Conservation (phyloP, 139 green algal genomes). For the Chlamydomonas schloesseri region DNA sequence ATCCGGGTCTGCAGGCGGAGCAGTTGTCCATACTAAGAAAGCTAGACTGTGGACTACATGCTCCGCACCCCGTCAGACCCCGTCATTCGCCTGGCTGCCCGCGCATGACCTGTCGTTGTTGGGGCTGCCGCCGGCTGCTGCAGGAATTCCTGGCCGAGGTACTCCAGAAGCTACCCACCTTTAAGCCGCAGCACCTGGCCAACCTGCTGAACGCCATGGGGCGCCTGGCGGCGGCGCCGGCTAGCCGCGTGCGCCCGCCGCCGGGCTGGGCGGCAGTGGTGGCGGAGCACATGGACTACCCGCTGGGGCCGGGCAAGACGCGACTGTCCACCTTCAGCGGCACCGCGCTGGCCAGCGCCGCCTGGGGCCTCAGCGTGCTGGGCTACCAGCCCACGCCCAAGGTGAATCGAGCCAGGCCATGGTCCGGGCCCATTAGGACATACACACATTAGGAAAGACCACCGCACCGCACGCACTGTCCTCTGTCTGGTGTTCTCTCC, state of each 20-base stretch:
- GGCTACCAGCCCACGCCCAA: background rate
- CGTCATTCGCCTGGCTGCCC: too few species aligned
- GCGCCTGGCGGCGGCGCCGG: background rate
- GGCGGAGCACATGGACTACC: background rate
- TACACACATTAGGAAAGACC: too few species aligned
- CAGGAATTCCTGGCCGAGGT: constrained; percentile 56
- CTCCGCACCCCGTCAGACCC: too few species aligned
- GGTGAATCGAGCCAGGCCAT: background rate
- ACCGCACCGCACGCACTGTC: too few species aligned
- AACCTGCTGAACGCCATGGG: constrained; percentile 53
- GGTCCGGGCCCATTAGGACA: too few species aligned
- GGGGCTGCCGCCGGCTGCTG: too few species aligned
- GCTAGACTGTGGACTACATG: too few species aligned
- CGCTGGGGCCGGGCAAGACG: too few species aligned
- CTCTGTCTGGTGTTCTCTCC: too few species aligned
- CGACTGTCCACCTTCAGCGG: constrained; percentile 37
- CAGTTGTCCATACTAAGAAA: too few species aligned
- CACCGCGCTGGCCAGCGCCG: constrained; percentile 6
- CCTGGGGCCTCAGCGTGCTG: constrained; percentile 35
- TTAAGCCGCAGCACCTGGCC: constrained; percentile 36
- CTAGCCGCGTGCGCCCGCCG: background rate
- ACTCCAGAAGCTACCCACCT: constrained; percentile 48
- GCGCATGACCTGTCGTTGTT: too few species aligned
- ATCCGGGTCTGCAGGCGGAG: too few species aligned
- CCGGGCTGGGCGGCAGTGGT: constrained; percentile 34